phyloP scores from a whole-genome alignment of 768 basidiomycete genomes.

The Leccinum barrowsii region DNA sequence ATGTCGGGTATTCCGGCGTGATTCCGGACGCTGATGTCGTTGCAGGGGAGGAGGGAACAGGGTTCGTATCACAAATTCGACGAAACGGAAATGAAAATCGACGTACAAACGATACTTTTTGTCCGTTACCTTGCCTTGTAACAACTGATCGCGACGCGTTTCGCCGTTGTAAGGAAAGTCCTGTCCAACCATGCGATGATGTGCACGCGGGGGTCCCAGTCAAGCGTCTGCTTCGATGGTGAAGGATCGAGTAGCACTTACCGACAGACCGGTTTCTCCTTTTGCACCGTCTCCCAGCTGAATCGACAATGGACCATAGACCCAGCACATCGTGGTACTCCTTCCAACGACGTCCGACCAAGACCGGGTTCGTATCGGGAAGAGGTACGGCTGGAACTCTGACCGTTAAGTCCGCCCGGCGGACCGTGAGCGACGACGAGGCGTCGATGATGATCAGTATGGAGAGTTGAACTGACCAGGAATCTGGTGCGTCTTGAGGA shows the following conservation, averaged over 20 bases:
- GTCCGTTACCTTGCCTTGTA: slow-evolving; percentile 44
- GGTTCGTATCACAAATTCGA: neutral
- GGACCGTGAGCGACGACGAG: too few relatives aligned
- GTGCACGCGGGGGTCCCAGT: too few relatives aligned
- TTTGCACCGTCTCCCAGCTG: slow-evolving; percentile 48
- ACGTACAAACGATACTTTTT: slow-evolving; percentile 49
- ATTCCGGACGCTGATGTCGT: slow-evolving; percentile 42
- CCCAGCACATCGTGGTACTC: slow-evolving; percentile 51
- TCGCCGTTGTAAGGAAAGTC: slow-evolving; percentile 59
- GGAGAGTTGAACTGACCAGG: slow-evolving; percentile 5
- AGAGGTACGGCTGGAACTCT: slow-evolving; percentile 50
- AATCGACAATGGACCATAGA: slow-evolving; percentile 42
- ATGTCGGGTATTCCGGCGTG: slow-evolving; percentile 52
- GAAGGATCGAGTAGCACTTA: neutral
- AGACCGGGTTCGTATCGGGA: slow-evolving; percentile 48
- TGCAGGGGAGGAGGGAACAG: neutral
- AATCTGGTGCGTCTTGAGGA: slow-evolving; percentile 10
- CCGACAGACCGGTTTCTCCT: slow-evolving; percentile 47
- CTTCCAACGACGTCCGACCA: slow-evolving; percentile 50
- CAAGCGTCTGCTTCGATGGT: neutral
- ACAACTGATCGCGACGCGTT: slow-evolving; percentile 41
- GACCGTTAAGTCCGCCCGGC: too few relatives aligned
- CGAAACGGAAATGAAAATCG: neutral
- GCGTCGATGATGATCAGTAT: neutral
- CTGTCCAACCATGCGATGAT: neutral